Evolutionary conservation across 495 filamentous ascomycete genomes (phyloP).

Genomic region (Astrothelium subdiscretum): DNA sequence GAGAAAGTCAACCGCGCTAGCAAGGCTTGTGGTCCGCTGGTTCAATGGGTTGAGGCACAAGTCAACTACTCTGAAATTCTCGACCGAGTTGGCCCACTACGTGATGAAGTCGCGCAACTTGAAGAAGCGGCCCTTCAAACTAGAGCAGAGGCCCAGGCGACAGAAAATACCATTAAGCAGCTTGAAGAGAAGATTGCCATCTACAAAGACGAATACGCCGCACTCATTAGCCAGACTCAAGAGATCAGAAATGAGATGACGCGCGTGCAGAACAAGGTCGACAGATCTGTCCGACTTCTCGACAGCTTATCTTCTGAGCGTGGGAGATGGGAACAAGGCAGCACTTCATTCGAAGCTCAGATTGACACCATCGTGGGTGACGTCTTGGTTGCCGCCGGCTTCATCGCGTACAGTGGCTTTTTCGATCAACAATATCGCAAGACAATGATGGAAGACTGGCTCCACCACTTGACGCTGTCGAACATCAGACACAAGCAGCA

Average conservation of each 20-base stretch:
- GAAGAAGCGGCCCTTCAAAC: slow-evolving; percentile 86
- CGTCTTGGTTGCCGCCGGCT: slow-evolving; percentile 85
- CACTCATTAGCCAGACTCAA: slow-evolving; percentile 92
- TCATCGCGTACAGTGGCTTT: slow-evolving; percentile 94
- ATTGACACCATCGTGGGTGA: slow-evolving; percentile 95
- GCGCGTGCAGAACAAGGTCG: slow-evolving; percentile 92
- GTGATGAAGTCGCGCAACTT: slow-evolving; percentile 77
- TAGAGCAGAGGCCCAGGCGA: slow-evolving; percentile 84
- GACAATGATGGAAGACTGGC: slow-evolving; percentile 94
- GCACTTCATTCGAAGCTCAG: slow-evolving; percentile 95
- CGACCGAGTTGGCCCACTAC: slow-evolving; percentile 84
- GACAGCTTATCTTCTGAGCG: slow-evolving; percentile 92
- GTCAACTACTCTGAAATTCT: slow-evolving; percentile 95
- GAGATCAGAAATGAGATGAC: slow-evolving; percentile 96
- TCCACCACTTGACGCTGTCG: slow-evolving; percentile 78
- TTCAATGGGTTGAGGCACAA: slow-evolving; percentile 95
- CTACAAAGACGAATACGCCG: slow-evolving; percentile 96
- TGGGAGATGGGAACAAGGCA: slow-evolving; percentile 85
- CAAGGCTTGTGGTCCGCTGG: slow-evolving; percentile 92
- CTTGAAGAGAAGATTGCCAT: slow-evolving; percentile 84
- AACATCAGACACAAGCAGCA: slow-evolving; percentile 85
- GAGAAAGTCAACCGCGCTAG: slow-evolving; percentile 90
- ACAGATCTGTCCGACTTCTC: slow-evolving; percentile 85
- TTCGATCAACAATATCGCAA: slow-evolving; percentile 98
- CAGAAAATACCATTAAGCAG: slow-evolving; percentile 70